Base-by-base conservation (phyloP, 805 yeast species). In the Teunomyces tritomae region DNA sequence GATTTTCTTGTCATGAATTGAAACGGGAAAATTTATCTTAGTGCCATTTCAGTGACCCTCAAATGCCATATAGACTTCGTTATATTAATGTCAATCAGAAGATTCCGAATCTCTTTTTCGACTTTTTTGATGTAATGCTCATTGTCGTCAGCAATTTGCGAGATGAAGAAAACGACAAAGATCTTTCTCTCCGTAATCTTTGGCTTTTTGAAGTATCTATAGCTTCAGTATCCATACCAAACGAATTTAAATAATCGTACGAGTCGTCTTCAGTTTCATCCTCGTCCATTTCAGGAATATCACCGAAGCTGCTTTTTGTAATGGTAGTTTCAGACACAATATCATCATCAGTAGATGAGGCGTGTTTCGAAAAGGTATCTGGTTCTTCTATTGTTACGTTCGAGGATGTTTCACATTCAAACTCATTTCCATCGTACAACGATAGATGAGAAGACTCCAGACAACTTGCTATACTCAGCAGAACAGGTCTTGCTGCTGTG, bases 161-260 rank as follows among this genome's bases (percentile, higher is more conserved):
- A 32, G 34, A 13, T 11, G 34, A 20, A 20, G 24, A 5, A 20
- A 20, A 30, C 16, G 34, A 32, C 7, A 30, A 30, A 8, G 34
- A 32, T 32, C 16, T 32, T n/a, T 32, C 16, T 8, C 16, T 20
- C 34, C 44, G 43, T 17, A 33, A 42, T 33, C 20, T 49, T 10
- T 11, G 26, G 11, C 17, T 8, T 3, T 40, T 45, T 17, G 33
- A 8, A 9, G n/a, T n/a, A 8, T 37, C 29, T 5, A 17, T 11
- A 26, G 27, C 3, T 5, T 28, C 44, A 9, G 44, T 9, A 4
- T 33, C 9, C 11, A 7, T 36, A 10, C 47, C 57, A 46, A 58
- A 59, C 8, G 61, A 50, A 33, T 58, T 56, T 17, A 59, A 43
- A 16, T 43, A 53, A 27, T 49, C 51, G 37, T 37, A 58, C 7